Base-by-base conservation (phyloP, 176 grass and related monocot genomes). In the Avena insularis region DNA sequence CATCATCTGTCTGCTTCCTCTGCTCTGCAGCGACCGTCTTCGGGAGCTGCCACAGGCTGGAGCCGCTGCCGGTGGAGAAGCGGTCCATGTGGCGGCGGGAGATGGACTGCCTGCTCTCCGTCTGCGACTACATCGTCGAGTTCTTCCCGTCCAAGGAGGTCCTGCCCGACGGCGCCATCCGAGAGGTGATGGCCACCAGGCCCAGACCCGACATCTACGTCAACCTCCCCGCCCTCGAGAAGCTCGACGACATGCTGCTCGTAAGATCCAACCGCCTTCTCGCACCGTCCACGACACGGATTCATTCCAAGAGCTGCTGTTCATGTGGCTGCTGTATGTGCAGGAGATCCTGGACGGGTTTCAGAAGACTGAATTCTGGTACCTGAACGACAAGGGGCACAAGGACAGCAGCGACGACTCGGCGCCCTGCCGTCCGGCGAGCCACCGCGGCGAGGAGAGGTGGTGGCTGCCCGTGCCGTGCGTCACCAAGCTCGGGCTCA, bases 401-500 rank as follows among this genome's bases (percentile, higher is more conserved):
- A 79, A 77, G 72, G 85, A 88, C 0, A 78, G 83, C 33, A 59
- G 82, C 82, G 76, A 38, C 47, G 79, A 76, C 17, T 83, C 77
- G 83, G 72, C 48, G 83, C 89, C 90, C 9, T 86, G 88, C 77
- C 17, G 58, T 63, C 82, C 81, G 75, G 79, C 20, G 75, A 84
- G 80, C 79, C 89, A 89, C 82, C 85, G 88, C 15, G 94, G 82
- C 62, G 91, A 88, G 3, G 91, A 91, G 23, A 91, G 92, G 86
- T 98, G 96, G 96, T 98, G 96, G 96, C 86, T 95, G 40, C 96
- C 96, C 10, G 88, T 95, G 76, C 96, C 96, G 6, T 87, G 93
- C 82, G 80, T 98, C 81, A 82, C 91, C 58, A 79, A 89, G 75
- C 80, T 90, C 61, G 96, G 93, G 49, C 86, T 97, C 25, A 88